Evolutionary conservation across 805 yeast genomes (phyloP).

Genomic region (Yamadazyma akitaensis): DNA sequence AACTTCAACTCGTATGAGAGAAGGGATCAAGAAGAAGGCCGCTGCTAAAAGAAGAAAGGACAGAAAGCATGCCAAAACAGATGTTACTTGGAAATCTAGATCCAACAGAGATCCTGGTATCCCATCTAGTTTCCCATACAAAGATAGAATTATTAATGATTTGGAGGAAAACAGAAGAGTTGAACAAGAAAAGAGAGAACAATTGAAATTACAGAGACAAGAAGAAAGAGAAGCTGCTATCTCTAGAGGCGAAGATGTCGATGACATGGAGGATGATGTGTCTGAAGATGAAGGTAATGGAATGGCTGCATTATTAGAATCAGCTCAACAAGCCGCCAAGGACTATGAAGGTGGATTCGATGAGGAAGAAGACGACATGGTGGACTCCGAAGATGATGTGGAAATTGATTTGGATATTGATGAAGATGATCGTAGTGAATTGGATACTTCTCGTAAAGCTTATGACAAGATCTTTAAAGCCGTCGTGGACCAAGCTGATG

Average conservation of each 20-base stretch:
- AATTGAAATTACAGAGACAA: constrained; percentile 47
- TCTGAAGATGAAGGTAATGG: constrained; percentile 45
- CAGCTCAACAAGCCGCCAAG: constrained; percentile 86
- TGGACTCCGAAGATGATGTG: constrained; percentile 34
- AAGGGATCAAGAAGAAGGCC: constrained; percentile 95
- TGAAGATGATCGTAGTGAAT: constrained; percentile 43
- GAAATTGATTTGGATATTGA: constrained; percentile 26
- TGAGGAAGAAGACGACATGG: constrained; percentile 30
- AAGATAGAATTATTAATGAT: constrained; percentile 72
- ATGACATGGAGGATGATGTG: constrained; percentile 33
- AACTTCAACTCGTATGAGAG: constrained; percentile 87
- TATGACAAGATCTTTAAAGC: constrained; percentile 92
- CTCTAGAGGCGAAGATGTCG: constrained; percentile 37
- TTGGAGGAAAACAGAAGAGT: constrained; percentile 60
- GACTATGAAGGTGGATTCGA: constrained; percentile 59
- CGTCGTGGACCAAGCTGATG: constrained; percentile 91
- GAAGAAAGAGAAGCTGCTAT: constrained; percentile 42
- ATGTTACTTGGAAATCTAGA: constrained; percentile 89
- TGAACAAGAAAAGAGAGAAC: constrained; percentile 53
- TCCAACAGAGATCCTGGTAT: constrained; percentile 88
- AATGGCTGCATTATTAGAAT: constrained; percentile 80
- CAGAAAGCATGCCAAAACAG: constrained; percentile 78
- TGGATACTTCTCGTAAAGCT: constrained; percentile 80
- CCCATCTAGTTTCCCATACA: constrained; percentile 93
- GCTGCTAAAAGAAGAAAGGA: constrained; percentile 88